Evolutionary conservation across 192 early-diverging fungal species (phyloP).

Genomic region (Radiomyces spectabilis): DNA sequence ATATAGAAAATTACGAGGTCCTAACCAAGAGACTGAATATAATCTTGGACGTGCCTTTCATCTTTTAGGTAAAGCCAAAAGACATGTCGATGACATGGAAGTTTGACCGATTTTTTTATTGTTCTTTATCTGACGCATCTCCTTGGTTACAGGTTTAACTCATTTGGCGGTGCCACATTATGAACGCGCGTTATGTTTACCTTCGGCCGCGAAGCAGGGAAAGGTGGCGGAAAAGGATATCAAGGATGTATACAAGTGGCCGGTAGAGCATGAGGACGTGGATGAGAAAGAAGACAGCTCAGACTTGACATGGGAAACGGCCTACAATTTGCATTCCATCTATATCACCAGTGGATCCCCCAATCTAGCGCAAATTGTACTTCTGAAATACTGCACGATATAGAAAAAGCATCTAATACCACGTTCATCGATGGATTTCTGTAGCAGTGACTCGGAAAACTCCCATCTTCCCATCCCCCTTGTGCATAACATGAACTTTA

Average conservation of each 20-base stretch:
- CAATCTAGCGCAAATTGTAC: conserved; percentile 60
- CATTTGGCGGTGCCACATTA: conserved; percentile 88
- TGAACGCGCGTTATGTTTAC: conserved; percentile 59
- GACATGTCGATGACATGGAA: too few relatives aligned
- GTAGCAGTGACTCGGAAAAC: too few relatives aligned
- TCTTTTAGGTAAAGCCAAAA: conserved; percentile 55
- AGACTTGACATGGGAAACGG: conserved; percentile 70
- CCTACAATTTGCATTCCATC: conserved; percentile 85
- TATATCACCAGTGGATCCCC: conserved; percentile 68
- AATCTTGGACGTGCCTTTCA: conserved; percentile 91
- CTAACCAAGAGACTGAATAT: conserved; percentile 62
- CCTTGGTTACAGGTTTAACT: conserved; percentile 61
- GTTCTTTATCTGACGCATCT: too few relatives aligned
- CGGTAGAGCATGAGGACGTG: conserved; percentile 3
- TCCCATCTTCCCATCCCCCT: too few relatives aligned
- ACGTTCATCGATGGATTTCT: too few relatives aligned
- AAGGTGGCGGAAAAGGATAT: neutral
- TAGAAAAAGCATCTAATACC: too few relatives aligned
- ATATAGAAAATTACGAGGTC: conserved; percentile 43
- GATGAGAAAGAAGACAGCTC: conserved; percentile 36
- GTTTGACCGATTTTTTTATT: too few relatives aligned
- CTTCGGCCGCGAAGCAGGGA: conserved; percentile 12
- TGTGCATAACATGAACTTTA: too few relatives aligned
- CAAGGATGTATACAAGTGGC: conserved; percentile 15
- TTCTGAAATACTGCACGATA: conserved; percentile 75